Conservation (phyloP, 306 rosid genomes). For the Quercus gilva region DNA sequence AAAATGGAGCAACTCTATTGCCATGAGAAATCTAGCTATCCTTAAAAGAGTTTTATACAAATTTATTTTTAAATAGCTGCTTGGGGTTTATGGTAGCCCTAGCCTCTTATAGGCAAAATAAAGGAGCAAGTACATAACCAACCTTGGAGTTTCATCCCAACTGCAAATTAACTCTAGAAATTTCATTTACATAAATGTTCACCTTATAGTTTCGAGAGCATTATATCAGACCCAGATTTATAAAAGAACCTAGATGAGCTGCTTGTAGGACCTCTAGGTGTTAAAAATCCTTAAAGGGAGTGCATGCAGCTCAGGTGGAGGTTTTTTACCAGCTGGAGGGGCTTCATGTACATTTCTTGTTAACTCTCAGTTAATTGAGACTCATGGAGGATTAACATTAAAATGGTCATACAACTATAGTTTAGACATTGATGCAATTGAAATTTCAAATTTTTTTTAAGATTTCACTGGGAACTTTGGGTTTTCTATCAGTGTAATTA, state of each 20-base stretch:
- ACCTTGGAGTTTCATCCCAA: too few relatives aligned
- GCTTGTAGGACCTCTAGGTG: background rate
- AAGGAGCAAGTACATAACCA: background rate
- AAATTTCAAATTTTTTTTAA: background rate
- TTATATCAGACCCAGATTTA: too few relatives aligned
- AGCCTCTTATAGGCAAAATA: background rate
- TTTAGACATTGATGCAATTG: background rate
- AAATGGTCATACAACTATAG: background rate
- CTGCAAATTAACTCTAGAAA: too few relatives aligned
- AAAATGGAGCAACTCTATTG: background rate
- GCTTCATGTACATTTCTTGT: background rate
- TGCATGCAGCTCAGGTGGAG: background rate
- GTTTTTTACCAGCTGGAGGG: background rate
- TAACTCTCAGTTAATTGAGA: background rate
- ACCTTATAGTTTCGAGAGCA: too few relatives aligned
- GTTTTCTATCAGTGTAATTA: background rate
- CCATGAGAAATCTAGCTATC: background rate
- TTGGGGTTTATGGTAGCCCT: background rate
- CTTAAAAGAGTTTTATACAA: background rate
- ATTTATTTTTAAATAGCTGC: background rate
- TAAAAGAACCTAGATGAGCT: background rate
- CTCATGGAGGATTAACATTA: background rate
- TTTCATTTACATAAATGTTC: too few relatives aligned
- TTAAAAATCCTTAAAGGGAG: background rate
- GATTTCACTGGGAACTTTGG: background rate